phyloP scores from a whole-genome alignment of 306 rosid genomes.

The Notholithocarpus densiflorus region DNA sequence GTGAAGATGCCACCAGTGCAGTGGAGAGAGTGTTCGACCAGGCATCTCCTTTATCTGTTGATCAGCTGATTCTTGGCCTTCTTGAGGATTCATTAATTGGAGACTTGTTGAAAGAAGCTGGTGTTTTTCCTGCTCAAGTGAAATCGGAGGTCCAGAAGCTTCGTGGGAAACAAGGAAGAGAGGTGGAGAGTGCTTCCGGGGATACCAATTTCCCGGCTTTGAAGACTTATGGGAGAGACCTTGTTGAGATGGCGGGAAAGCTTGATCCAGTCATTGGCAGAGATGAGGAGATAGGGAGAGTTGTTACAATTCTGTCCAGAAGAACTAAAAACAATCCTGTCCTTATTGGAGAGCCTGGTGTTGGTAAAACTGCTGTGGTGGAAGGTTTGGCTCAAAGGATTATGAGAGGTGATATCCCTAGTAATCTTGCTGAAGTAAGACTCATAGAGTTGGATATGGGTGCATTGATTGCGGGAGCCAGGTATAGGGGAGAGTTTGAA shows the following conservation, averaged over 20 bases:
- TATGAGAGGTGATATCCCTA: conserved; percentile 77
- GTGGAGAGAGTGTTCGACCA: conserved; percentile 65
- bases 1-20: conserved; percentile 47
- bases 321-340: conserved; percentile 90
- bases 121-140: conserved; percentile 52
- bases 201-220: conserved; percentile 71
- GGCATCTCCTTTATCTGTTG: conserved; percentile 79
- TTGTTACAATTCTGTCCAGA: conserved; percentile 71
- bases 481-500: conserved; percentile 80
- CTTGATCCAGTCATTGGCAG: conserved; percentile 90
- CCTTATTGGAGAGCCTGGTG: conserved; percentile 93
- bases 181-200: conserved; percentile 80
- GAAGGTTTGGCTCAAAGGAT: conserved; percentile 92
- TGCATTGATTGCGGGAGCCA: conserved; percentile 80
- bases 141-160: conserved; percentile 72
- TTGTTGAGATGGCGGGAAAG: conserved; percentile 84
- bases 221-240: conserved; percentile 79
- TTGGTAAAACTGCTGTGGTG: conserved; percentile 89
- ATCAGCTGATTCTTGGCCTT: conserved; percentile 75
- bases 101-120: conserved; percentile 79
- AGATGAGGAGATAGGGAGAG: conserved; percentile 83
- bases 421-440: conserved; percentile 81
- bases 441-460: conserved; percentile 92
- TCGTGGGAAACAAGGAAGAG: conserved; percentile 73
- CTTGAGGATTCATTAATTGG: conserved; percentile 81